phyloP scores from a whole-genome alignment of 1,284 basidiomycete genomes.

The Leucoagaricus sp. region DNA sequence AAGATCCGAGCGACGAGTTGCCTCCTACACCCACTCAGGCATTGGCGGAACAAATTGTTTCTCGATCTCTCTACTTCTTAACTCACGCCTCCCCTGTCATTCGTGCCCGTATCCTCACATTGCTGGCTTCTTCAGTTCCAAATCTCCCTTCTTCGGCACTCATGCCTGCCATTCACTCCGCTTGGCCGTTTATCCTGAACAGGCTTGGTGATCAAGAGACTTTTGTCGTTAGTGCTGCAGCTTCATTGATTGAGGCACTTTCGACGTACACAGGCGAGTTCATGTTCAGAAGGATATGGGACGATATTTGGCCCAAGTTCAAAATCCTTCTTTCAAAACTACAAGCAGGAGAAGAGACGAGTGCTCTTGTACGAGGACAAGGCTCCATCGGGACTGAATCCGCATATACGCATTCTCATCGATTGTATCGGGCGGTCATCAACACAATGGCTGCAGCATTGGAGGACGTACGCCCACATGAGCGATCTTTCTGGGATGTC shows the following conservation, averaged over 20 bases:
- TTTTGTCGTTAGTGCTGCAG: conserved; percentile 78
- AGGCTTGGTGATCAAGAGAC: conserved; percentile 72
- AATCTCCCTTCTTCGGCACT: conserved; percentile 77
- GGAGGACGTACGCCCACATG: conserved; percentile 65
- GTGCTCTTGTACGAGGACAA: conserved; percentile 58
- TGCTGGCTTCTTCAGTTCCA: conserved; percentile 73
- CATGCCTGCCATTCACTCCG: conserved; percentile 79
- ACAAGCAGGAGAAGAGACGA: conserved; percentile 58
- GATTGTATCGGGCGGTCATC: conserved; percentile 73
- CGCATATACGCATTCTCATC: conserved; percentile 76
- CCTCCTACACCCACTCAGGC: conserved; percentile 71
- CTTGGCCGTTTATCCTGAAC: conserved; percentile 90
- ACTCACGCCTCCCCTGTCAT: conserved; percentile 85
- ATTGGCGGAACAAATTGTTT: conserved; percentile 81
- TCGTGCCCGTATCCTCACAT: conserved; percentile 75
- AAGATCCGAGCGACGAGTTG: conserved; percentile 39
- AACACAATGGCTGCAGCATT: conserved; percentile 70
- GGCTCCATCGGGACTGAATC: conserved; percentile 63
- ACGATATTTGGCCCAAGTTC: conserved; percentile 90
- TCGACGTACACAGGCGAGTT: conserved; percentile 74
- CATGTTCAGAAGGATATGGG: conserved; percentile 82
- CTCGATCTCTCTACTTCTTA: conserved; percentile 85
- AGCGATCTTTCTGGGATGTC: conserved; percentile 78
- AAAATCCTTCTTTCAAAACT: conserved; percentile 58
- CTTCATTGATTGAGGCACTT: conserved; percentile 69